Base-by-base conservation (phyloP, 169 alveolate genomes). In the Eimeria sp. region DNA sequence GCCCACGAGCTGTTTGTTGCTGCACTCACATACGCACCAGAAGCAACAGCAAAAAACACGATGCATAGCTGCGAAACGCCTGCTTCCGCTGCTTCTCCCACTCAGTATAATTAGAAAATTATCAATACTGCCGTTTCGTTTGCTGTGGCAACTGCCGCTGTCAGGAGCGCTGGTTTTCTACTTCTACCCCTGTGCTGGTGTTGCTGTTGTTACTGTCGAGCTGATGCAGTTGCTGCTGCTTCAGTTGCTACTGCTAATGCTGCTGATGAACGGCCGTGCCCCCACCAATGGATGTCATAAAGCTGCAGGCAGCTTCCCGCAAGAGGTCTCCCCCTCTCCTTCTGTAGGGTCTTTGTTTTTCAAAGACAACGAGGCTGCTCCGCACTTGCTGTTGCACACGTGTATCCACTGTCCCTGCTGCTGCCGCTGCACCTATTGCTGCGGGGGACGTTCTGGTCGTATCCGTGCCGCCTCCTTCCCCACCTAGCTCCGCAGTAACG, bases 381-480 rank as follows among this genome's bases (percentile, higher is more conserved):
- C 89, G 16, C 43, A 78, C 89, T 45, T 78, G 58, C 43, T 51
- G 43, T 27, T 78, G 89, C 47, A 78, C 65, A 40, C 22, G 43
- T 9, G 67, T 30, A 18, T 27, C 89, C 40, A 78, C 89, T 27
- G 10, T 51, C 27, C 76, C 92, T 57, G 92, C 92, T 51, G 92
- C 92, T 54, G 92, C 75, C 51, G 72, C 76, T 83, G 92, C 92
- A 51, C 58, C 51, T 34, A 10, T 76, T 84, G 92, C 92, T 54
- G 92, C 76, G 49, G 49, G 51, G 10, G 73, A 27, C 0, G 0
- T 49, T 82, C 73, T 51, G 72, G 20, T 82, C 73, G 73, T 82
- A 72, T 72, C 30, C 0, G 76, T 54, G 78, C 13, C 54, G 92
- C 92, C 27, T 58, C 58, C 40, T 54, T 43, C 92, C 76, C 34